Evolutionary conservation across 495 filamentous ascomycete genomes (phyloP).

Genomic region (Neurospora sp.): DNA sequence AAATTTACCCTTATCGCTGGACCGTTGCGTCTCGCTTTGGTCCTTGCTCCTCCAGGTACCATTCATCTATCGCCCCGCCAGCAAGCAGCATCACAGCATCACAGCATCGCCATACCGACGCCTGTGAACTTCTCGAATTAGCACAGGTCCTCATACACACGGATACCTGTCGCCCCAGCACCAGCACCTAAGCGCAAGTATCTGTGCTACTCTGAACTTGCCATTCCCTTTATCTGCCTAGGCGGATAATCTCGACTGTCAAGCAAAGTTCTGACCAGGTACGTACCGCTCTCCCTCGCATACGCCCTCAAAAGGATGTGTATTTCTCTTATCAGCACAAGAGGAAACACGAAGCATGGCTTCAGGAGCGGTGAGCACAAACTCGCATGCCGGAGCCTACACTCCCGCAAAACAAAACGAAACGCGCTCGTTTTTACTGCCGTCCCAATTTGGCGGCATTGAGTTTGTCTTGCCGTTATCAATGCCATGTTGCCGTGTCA

Average conservation of each 20-base stretch:
- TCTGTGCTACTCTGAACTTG: neutral
- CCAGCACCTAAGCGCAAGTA: neutral
- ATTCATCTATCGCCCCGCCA: constrained; percentile 1
- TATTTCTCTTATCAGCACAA: constrained; percentile 1
- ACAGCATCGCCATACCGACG: neutral
- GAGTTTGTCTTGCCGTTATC: constrained; percentile 5
- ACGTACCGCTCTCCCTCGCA: neutral
- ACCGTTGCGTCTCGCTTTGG: constrained; percentile 6
- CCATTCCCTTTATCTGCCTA: neutral
- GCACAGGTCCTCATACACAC: neutral
- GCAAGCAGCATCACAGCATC: neutral
- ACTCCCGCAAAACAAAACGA: constrained; percentile 13
- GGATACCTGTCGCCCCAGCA: neutral
- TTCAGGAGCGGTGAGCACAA: constrained; percentile 8
- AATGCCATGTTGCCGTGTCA: constrained; percentile 14
- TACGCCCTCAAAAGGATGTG: neutral
- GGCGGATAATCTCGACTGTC: neutral
- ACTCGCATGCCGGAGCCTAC: constrained; percentile 12
- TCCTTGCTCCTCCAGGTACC: neutral
- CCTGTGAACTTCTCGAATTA: neutral
- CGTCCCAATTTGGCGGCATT: constrained; percentile 6
- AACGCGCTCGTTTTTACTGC: constrained; percentile 3
- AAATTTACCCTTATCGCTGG: constrained; percentile 8
- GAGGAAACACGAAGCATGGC: neutral
- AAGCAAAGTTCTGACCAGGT: neutral